Evolutionary conservation across 2,329 filamentous ascomycete species (phyloP), one percentile per base, ranked within the genome.

Genomic region (Seiridium cupressi): DNA sequence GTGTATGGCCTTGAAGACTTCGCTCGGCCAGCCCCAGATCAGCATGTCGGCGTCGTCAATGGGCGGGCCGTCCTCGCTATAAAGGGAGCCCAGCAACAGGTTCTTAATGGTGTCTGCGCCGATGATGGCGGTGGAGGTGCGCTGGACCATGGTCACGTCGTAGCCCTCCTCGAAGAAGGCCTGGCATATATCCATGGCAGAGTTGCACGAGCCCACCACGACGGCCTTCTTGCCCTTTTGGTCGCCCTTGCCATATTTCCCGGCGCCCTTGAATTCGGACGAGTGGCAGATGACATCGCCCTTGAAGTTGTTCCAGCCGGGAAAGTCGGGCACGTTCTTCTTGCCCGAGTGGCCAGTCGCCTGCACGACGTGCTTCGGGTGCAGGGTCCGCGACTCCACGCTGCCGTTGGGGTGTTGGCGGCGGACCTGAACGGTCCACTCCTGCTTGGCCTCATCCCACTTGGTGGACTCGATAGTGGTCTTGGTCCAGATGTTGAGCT

Each of bases 271-370:
- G 65, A 83, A 83, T 5, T 82, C 78, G 7, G 80, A 80, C 55
- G 84, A 73, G 44, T 81, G 83, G 55, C 85, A 68, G 3, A 76
- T 69, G 36, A 74, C 74, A 32, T 57, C 55, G 1, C 83, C 83
- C 53, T 76, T 69, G 72, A 85, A 87, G 2, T 61, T 64, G 13
- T 75, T 74, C 56, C 79, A 71, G 1, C 85, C 85, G 13, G 81
- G 79, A 62, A 89, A 78, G 1, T 66, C 64, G 0, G 87, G 86
- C 57, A 84, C 69, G 58, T 83, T 80, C 67, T 85, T 86, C 70
- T 88, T 84, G 2, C 87, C 87, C 0, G 84, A 84, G 64, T 88
- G 86, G 0, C 87, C 87, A 0, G 87, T 90, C 1, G 84, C 86
- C 65, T 88, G 84, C 51, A 90, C 80, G 18, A 90, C 67, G 61